Percentiles rank a stretch among this genome's conserved stretches.
Evolutionary conservation across 2,329 filamentous ascomycete species (phyloP).

Genomic region (Teratosphaeria epicoccoides): DNA sequence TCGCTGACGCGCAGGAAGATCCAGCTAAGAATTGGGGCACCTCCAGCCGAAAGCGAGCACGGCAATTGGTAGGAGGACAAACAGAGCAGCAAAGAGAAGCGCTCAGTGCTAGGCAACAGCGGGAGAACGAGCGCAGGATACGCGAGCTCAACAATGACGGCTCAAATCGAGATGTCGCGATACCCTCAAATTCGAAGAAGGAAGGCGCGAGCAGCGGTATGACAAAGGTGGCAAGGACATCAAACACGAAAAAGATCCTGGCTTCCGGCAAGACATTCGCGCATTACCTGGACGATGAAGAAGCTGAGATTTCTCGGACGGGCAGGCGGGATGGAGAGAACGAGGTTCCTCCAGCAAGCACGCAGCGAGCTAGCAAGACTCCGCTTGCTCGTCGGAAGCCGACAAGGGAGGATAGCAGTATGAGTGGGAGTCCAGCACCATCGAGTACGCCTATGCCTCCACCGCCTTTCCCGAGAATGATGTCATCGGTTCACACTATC

Average conservation of each 20-base stretch:
- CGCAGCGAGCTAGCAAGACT: conserved; percentile 26
- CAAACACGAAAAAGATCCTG: conserved; percentile 64
- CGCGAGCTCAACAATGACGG: conserved; percentile 68
- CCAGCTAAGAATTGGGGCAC: conserved; percentile 38
- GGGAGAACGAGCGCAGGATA: conserved; percentile 70
- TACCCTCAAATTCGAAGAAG: conserved; percentile 40
- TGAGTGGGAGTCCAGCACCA: conserved; percentile 19
- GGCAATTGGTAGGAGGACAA: conserved; percentile 36
- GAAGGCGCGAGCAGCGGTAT: conserved; percentile 27
- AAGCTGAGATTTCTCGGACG: conserved; percentile 44
- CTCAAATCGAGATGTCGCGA: conserved; percentile 56
- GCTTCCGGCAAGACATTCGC: conserved; percentile 73
- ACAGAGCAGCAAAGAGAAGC: conserved; percentile 42
- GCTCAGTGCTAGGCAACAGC: conserved; percentile 69
- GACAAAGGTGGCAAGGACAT: conserved; percentile 47
- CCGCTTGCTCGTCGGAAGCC: conserved; percentile 24
- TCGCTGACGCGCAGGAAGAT: conserved; percentile 51
- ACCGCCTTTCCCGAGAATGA: conserved; percentile 2
- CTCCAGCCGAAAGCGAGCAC: conserved; percentile 56
- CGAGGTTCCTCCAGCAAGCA: conserved; percentile 11
- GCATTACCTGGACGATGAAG: conserved; percentile 71
- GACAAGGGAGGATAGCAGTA: conserved; percentile 15
- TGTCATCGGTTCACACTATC: background rate
- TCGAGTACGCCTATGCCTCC: conserved; percentile 3
- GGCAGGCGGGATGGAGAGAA: conserved; percentile 21